These are phyloP conservation scores for Trichosporon inkin DNA, from an alignment of 1,284 basidiomycete species.

Conservation along the genomic window DNA sequence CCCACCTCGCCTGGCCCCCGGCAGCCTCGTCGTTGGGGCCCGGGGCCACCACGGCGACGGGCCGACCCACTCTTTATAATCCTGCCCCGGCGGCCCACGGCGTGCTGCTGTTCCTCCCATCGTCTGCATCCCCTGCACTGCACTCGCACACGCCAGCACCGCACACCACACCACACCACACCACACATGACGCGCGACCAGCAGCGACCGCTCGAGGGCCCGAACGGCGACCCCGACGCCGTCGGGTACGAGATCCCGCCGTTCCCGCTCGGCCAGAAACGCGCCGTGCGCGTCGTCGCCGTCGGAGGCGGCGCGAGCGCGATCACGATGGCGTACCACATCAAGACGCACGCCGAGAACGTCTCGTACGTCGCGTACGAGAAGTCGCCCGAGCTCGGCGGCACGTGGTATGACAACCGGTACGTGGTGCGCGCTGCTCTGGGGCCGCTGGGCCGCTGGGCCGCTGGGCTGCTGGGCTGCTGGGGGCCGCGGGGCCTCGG, in stretches of 20 bases:
- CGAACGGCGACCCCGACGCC: constrained; percentile 19
- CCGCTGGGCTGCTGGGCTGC: too few relatives aligned
- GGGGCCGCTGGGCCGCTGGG: background rate
- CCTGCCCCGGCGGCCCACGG: too few relatives aligned
- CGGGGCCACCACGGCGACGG: too few relatives aligned
- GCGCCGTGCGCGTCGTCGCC: constrained; percentile 13
- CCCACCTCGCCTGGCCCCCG: too few relatives aligned
- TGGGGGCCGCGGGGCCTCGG: too few relatives aligned
- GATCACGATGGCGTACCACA: constrained; percentile 19
- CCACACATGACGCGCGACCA: background rate
- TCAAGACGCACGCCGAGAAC: constrained; percentile 16
- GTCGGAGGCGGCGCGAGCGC: constrained; percentile 19
- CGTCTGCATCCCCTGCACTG: too few relatives aligned
- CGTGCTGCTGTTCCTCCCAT: too few relatives aligned
- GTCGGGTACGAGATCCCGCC: constrained; percentile 15
- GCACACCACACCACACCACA: background rate
- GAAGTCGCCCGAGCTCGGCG: constrained; percentile 14
- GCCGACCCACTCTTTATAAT: too few relatives aligned
- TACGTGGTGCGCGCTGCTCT: background rate
- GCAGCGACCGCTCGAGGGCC: constrained; percentile 7
- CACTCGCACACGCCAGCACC: background rate
- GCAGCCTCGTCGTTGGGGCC: too few relatives aligned
- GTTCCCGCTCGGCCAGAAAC: constrained; percentile 11
- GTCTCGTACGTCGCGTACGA: constrained; percentile 17
- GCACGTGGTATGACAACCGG: constrained; percentile 21